These are phyloP conservation scores for Aristolochia contorta DNA, from an alignment of 164 flowering plant species.

Conservation along the genomic window DNA sequence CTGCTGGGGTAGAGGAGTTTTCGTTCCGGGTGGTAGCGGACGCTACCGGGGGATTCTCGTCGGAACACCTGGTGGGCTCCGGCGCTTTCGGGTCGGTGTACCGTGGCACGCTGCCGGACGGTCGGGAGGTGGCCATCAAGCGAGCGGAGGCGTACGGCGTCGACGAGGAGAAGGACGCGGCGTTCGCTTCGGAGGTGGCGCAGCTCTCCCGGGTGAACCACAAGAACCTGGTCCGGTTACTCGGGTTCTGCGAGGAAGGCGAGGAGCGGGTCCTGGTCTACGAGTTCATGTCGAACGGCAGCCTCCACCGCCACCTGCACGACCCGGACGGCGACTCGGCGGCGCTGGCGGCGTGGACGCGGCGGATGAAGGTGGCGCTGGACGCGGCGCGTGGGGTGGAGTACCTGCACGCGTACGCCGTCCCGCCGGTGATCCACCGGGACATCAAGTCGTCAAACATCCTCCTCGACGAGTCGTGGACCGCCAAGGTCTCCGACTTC, in stretches of 20 bases:
- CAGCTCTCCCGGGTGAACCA: conserved; percentile 63
- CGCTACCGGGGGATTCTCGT: conserved; percentile 52
- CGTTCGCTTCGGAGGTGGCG: conserved; percentile 65
- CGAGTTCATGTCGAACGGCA: conserved; percentile 60
- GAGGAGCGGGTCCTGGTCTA: conserved; percentile 51
- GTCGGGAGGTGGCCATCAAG: conserved; percentile 63
- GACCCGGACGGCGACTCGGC: conserved; percentile 15
- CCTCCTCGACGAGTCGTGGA: conserved; percentile 47
- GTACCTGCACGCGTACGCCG: conserved; percentile 66
- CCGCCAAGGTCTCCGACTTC: conserved; percentile 76
- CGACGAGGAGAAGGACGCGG: conserved; percentile 47
- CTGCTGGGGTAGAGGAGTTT: conserved; percentile 26
- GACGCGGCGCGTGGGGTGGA: conserved; percentile 79
- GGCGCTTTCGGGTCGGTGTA: conserved; percentile 85
- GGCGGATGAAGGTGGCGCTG: conserved; percentile 49
- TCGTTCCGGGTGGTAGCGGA: conserved; percentile 22
- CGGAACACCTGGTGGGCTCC: conserved; percentile 38
- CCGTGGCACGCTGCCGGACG: conserved; percentile 38
- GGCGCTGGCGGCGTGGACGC: conserved; percentile 46
- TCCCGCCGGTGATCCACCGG: conserved; percentile 66
- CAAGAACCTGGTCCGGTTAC: conserved; percentile 51
- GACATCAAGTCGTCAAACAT: conserved; percentile 91
- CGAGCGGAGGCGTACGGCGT: conserved; percentile 48
- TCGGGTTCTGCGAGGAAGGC: conserved; percentile 54
- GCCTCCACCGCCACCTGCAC: conserved; percentile 72